Conservation (phyloP, 768 basidiomycete genomes). For the Amanita inopinata region DNA sequence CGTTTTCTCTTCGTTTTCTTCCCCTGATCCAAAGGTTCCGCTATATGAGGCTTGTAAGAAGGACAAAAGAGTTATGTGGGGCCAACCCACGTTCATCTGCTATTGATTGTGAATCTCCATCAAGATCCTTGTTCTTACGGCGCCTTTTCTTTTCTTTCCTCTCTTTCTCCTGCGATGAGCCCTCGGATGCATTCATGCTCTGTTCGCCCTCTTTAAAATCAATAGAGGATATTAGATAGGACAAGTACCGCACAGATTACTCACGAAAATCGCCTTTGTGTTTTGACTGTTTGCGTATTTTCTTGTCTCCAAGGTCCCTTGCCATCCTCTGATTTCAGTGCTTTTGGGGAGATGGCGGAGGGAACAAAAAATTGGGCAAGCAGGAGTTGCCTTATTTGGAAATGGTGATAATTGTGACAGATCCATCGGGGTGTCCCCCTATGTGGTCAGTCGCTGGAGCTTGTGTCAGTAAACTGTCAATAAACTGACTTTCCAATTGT, state of each 20-base stretch:
- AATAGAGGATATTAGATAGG: too few relatives aligned
- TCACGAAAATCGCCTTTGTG: background rate
- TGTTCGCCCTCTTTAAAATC: background rate
- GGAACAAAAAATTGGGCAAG: background rate
- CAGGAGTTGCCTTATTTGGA: background rate
- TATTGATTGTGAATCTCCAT: background rate
- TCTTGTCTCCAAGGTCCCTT: background rate
- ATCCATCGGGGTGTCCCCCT: slow-evolving; percentile 5
- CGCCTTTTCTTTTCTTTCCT: background rate
- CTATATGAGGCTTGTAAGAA: background rate
- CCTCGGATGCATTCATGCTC: background rate
- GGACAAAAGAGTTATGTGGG: background rate
- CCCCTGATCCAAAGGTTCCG: background rate
- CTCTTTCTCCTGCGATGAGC: background rate
- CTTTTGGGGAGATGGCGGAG: background rate
- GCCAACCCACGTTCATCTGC: background rate
- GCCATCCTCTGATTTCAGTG: background rate
- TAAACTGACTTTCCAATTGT: too few relatives aligned
- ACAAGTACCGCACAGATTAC: too few relatives aligned
- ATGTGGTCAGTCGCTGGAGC: too few relatives aligned
- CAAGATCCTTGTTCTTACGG: background rate
- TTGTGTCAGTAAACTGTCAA: too few relatives aligned
- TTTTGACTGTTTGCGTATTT: slow-evolving; percentile 4
- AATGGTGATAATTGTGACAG: background rate
- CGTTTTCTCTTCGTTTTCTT: slow-evolving; percentile 5